Base-by-base conservation (phyloP, 805 yeast genomes). In the Torulaspora delbrueckii region DNA sequence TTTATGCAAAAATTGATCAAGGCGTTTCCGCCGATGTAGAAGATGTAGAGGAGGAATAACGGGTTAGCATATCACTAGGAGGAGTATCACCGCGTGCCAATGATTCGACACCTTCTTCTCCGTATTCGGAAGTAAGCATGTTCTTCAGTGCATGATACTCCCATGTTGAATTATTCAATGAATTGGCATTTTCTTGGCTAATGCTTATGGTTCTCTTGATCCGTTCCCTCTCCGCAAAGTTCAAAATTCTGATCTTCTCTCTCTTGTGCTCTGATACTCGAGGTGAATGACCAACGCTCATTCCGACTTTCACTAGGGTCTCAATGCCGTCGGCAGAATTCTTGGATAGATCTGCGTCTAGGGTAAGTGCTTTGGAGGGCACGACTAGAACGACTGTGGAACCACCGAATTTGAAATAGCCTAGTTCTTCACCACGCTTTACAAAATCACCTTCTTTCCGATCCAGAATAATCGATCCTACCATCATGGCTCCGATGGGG, bases 401-500 rank as follows among this genome's bases (percentile, higher is more conserved):
- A 0, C 99, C 99, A 10, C 99, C 99, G 69, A 91, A 91, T 61
- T 90, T 87, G 75, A 91, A 91, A 60, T 87, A 91, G 0, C 99
- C 99, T 23, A 91, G 66, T 57, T 91, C 98, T 35, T 86, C 90
- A 3, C 93, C 86, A 37, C 90, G 73, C 7, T 66, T 56, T 3
- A 91, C 72, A 0, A 43, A 31, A 36, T 79, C 79, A 2, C 87
- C 88, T 37, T 74, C 77, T 42, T 75, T 61, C 12, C 81, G 82
- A 0, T 91, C 82, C 24, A 91, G 63, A 0, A 88, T 76, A 2
- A 84, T 89, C 1, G 96, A 84, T 0, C 98, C 98, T 2, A 91
- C 99, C 97, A 91, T 89, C 98, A 93, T 91, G 0, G 99, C 99
- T 28, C 99, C 99, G 3, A 91, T 87, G 5, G 93, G 81, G 18